These are phyloP conservation scores for Suhomyces kilbournensis DNA, from an alignment of 805 yeast species.

Conservation along the genomic window DNA sequence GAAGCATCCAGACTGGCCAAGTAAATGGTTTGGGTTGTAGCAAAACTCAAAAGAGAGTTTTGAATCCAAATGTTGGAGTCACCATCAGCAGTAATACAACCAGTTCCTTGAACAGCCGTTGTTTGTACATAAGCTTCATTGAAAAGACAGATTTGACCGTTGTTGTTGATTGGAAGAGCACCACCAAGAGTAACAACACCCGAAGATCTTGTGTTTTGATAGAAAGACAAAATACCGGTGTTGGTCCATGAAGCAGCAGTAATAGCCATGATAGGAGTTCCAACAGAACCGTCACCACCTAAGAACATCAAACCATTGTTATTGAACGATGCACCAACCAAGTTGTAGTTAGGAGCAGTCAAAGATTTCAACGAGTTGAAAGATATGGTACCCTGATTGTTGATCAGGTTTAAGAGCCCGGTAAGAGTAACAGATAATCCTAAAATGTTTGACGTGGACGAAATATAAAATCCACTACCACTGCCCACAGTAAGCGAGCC, in stretches of 20 bases:
- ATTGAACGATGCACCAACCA: constrained; percentile 7
- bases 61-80: constrained; percentile 10
- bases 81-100: constrained; percentile 23
- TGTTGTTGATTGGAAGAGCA: constrained; percentile 8
- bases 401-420: constrained; percentile 13
- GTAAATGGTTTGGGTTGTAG: constrained; percentile 11
- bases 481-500: constrained; percentile 13
- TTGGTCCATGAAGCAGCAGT: constrained; percentile 11
- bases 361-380: constrained; percentile 13
- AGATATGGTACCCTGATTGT: constrained; percentile 17
- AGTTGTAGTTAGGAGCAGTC: constrained; percentile 8
- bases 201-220: constrained; percentile 18
- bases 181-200: constrained; percentile 18
- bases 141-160: constrained; percentile 20
- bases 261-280: constrained; percentile 11
- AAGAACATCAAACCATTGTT: constrained; percentile 8
- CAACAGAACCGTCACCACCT: constrained; percentile 10
- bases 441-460: constrained; percentile 6
- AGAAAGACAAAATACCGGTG: constrained; percentile 20
- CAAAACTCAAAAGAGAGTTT: constrained; percentile 5
- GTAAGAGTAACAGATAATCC: constrained; percentile 9
- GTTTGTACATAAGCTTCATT: constrained; percentile 22
- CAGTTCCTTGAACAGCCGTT: constrained; percentile 21
- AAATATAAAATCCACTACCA: constrained; percentile 15
- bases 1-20: constrained; percentile 7